Percentiles rank a stretch among this genome's conserved stretches.
Conservation (phyloP, 148 eudicot species). For the Persicaria maculosa region DNA sequence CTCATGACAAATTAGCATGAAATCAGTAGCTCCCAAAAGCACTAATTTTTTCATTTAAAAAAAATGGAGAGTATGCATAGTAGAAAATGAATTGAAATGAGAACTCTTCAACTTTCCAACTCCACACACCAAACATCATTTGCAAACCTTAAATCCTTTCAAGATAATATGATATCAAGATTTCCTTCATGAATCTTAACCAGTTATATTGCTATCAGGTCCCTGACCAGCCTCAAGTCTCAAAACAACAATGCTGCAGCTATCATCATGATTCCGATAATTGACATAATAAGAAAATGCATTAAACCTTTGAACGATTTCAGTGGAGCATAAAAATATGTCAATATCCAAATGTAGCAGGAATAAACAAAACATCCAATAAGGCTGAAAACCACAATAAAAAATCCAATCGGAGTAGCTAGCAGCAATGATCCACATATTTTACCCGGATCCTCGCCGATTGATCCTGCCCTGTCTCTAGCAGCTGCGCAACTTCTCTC, state of each 20-base stretch:
- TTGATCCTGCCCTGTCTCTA: slow-evolving; percentile 76
- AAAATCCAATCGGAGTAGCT: not conserved
- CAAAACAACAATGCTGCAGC: not conserved
- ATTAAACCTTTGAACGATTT: not conserved
- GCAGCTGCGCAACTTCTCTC: slow-evolving; percentile 79
- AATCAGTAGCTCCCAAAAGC: not conserved
- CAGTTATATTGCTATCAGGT: not conserved
- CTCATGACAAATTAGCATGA: not conserved
- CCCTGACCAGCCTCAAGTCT: not conserved
- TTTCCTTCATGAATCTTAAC: not conserved
- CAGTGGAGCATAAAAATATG: not conserved
- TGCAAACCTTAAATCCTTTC: not conserved
- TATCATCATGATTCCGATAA: not conserved
- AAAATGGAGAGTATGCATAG: too few species aligned
- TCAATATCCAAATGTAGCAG: not conserved
- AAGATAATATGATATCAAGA: not conserved
- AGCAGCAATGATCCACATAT: slow-evolving; percentile 4
- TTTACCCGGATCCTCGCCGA: slow-evolving; percentile 82
- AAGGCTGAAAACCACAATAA: not conserved
- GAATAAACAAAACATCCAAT: not conserved
- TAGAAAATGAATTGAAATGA: not conserved
- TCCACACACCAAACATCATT: not conserved
- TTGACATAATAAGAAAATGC: not conserved
- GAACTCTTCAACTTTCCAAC: not conserved
- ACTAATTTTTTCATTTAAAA: too few species aligned